Base-by-base conservation (phyloP, 495 filamentous ascomycete genomes). In the Podospora sp. region DNA sequence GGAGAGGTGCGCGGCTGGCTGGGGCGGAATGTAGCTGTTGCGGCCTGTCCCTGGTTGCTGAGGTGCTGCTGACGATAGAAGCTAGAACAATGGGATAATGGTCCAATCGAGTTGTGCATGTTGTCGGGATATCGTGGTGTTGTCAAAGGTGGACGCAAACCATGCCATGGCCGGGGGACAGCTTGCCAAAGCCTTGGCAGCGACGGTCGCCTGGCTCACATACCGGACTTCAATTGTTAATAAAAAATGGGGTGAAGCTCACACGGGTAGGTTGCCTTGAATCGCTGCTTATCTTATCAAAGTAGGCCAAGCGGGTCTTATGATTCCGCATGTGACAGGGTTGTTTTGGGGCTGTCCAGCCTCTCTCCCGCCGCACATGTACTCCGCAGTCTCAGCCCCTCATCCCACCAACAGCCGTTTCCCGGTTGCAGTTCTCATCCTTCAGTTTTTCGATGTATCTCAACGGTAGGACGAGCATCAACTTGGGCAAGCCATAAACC, bases 271-370 rank as follows among this genome's bases (percentile, higher is more conserved):
- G 49, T 63, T 65, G 68, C 51, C 52, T 26, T 9, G 2, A 24
- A 29, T 33, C 24, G 56, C 25, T 60, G 57, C 26, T 67, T 67
- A 67, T 67, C 65, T 67, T 67, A 67, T 67, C 65, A 26, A 18
- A 21, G n/a, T n/a, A n/a, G n/a, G 1, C 22, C 25, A 12, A 35
- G 8, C 6, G 8, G 21, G 55, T 59, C 66, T 6, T 53, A 50
- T 65, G 67, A 69, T 65, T 50, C 11, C 12, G 63, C 68, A 66
- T 69, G 68, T 69, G 68, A 66, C 56, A 26, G 8, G 29, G 29
- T 4, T 33, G 29, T 33, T 33, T 2, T 18, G 14, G 40, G 40
- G 40, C 40, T 58, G 55, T n/a, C 5, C 16, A 58, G 24, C 21
- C 55, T 46, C 40, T 11, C 9, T 46, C 40, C 40, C 5, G 40